Evolutionary conservation across 2,329 filamentous ascomycete genomes (phyloP).

Genomic region (Didymella keratinophila): DNA sequence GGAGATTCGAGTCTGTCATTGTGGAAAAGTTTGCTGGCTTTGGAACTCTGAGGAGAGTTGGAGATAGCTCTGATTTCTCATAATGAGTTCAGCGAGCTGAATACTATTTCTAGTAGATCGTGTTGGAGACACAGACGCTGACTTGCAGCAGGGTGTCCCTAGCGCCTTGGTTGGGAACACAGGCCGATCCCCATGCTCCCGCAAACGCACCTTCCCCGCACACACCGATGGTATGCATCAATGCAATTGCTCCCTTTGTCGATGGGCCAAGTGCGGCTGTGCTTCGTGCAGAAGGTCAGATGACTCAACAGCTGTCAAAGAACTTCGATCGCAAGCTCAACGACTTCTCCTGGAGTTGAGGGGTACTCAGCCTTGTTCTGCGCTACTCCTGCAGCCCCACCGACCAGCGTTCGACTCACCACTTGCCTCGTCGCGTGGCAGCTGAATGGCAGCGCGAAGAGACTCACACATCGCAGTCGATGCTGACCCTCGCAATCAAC

Average conservation of each 20-base stretch:
- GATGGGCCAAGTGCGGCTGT: not conserved
- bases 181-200: not conserved
- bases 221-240: not conserved
- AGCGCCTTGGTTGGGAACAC: not conserved
- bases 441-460: not conserved
- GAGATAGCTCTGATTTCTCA: not conserved
- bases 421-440: slow-evolving; percentile 1
- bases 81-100: not conserved
- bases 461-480: not conserved
- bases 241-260: not conserved
- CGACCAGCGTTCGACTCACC: not conserved
- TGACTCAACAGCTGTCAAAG: not conserved
- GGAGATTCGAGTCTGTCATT: slow-evolving; percentile 8
- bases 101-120: not conserved
- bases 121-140: not conserved
- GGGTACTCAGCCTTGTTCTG: not conserved
- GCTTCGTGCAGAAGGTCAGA: not conserved
- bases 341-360: not conserved
- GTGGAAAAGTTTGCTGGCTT: not conserved
- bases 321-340: not conserved
- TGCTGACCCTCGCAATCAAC: not conserved
- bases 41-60: not conserved
- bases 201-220: slow-evolving; percentile 4
- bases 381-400: not conserved
- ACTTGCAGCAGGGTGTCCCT: not conserved